phyloP scores from a whole-genome alignment of 768 basidiomycete genomes.

The Leccinum incarnatum region DNA sequence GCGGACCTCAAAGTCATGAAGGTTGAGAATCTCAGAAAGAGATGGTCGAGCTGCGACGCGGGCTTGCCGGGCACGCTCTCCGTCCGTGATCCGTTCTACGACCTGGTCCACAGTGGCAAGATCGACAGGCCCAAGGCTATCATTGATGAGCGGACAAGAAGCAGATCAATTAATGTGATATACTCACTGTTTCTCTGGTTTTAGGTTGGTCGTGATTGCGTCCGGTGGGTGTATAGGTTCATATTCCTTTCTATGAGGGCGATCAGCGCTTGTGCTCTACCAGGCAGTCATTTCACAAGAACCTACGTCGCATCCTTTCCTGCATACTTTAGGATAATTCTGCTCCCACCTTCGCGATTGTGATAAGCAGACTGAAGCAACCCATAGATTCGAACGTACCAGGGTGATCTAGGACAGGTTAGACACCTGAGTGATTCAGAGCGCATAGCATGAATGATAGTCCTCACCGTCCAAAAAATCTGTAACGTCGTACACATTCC shows the following conservation, averaged over 20 bases:
- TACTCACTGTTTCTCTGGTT: constrained; percentile 79
- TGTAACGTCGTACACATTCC: constrained; percentile 76
- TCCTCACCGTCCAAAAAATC: constrained; percentile 68
- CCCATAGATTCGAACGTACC: constrained; percentile 35
- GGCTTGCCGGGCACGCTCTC: constrained; percentile 66
- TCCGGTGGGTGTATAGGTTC: constrained; percentile 89
- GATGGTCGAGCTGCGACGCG: constrained; percentile 64
- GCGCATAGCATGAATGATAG: neutral
- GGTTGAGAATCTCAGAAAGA: constrained; percentile 75
- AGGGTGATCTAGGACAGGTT: constrained; percentile 52
- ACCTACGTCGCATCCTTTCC: constrained; percentile 86
- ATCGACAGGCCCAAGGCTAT: constrained; percentile 70
- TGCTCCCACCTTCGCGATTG: constrained; percentile 59
- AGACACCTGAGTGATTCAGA: neutral
- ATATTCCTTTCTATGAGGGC: constrained; percentile 58
- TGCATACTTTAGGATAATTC: constrained; percentile 83
- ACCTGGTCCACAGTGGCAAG: constrained; percentile 62
- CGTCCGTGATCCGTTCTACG: constrained; percentile 60
- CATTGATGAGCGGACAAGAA: constrained; percentile 3
- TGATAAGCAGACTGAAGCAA: neutral
- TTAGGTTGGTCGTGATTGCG: constrained; percentile 72
- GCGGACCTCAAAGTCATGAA: constrained; percentile 91
- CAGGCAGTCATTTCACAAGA: neutral
- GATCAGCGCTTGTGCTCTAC: neutral
- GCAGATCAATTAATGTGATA: neutral